Base-by-base conservation (phyloP, 1,284 basidiomycete genomes). In the Malassezia sp. region DNA sequence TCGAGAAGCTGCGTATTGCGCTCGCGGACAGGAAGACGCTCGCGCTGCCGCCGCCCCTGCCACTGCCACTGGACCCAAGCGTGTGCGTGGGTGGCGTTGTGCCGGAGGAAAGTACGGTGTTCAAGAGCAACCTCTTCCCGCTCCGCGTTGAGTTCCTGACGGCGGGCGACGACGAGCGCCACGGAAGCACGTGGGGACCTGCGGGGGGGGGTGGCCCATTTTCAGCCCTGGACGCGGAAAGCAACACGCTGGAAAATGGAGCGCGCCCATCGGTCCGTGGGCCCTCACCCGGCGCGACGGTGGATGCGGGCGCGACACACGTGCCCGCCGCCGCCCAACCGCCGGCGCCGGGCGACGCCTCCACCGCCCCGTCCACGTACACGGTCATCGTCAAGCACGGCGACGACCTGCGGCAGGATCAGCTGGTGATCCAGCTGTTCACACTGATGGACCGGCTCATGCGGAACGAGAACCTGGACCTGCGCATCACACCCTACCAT, bases 311-410 rank as follows among this genome's bases (percentile, higher is more conserved):
- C n/a, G n/a, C n/a, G n/a, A n/a, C n/a, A n/a, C n/a, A n/a, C n/a
- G n/a, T n/a, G n/a, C n/a, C n/a, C n/a, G 23, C 24, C 18, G 11
- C 31, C 22, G 36, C 33, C 15, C 5, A 7, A n/a, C 5, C 9
- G 30, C 30, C 30, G 11, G 6, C 26, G 26, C n/a, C 15, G 27
- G 22, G 20, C 28, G 26, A 45, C 31, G n/a, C 22, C 42, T 9
- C 43, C 45, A 7, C 40, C 5, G 15, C 27, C 2, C 10, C n/a
- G n/a, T 12, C 12, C 8, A 26, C 46, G 15, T 97, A 85, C 70
- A 84, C 89, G 0, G 78, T 95, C 38, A 97, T 99, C 55, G 96
- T 96, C 77, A 97, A 99, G 72, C 90, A 95, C 58, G 93, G 93
- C 5, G 93, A 99, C 68, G 93, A 99, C 68, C 81, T 97, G 75